Percentiles rank a stretch among this genome's conserved stretches.
These are phyloP conservation scores for Apophysomyces elegans DNA, from an alignment of 371 early-diverging fungal species.

Conservation along the genomic window DNA sequence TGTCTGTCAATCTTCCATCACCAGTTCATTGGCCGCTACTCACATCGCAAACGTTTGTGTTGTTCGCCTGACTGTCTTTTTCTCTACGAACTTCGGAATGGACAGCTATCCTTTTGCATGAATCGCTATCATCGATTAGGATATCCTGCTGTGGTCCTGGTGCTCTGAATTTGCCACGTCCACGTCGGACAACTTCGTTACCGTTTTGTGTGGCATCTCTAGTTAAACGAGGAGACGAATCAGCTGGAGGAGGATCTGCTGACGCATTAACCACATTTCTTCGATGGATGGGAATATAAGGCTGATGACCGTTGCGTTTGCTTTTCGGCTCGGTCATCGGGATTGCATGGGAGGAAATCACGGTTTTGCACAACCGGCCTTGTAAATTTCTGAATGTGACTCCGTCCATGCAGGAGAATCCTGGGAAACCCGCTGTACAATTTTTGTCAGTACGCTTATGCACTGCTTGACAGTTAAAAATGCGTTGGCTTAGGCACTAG, in stretches of 20 bases:
- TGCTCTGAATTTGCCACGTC: slow-evolving; percentile 39
- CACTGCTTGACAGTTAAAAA: no score
- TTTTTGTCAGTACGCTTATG: background rate
- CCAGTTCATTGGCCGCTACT: background rate
- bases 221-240: background rate
- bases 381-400: no score
- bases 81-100: background rate
- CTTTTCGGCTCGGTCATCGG: slow-evolving; percentile 5
- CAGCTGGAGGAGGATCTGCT: background rate
- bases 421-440: background rate
- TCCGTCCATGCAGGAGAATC: no score
- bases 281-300: slow-evolving; percentile 35
- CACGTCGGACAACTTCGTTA: slow-evolving; percentile 15
- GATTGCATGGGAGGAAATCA: slow-evolving; percentile 1
- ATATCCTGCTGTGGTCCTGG: slow-evolving; percentile 14
- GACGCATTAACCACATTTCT: slow-evolving; percentile 1
- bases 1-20: background rate
- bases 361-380: background rate
- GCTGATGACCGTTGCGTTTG: slow-evolving; percentile 3
- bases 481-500: no score
- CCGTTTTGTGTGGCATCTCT: background rate
- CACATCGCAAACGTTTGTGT: background rate
- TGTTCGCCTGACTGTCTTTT: background rate
- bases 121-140: background rate
- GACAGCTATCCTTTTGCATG: background rate